These are phyloP conservation scores for Botrytis squamosa DNA, from an alignment of 2,329 filamentous ascomycete species.

Conservation along the genomic window DNA sequence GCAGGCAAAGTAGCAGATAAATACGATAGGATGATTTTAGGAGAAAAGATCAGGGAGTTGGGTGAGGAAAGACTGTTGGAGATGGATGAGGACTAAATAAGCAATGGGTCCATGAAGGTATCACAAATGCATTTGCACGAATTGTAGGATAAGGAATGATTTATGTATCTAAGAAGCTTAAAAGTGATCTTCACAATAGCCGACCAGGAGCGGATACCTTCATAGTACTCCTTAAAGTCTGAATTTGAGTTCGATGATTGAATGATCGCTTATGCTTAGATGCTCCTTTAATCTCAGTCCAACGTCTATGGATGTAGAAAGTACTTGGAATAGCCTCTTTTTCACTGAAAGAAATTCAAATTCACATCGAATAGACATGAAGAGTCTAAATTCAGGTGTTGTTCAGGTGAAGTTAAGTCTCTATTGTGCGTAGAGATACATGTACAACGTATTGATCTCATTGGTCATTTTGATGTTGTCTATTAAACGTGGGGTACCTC, in stretches of 20 bases:
- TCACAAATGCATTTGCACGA: conserved; percentile 12
- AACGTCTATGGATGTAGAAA: neutral
- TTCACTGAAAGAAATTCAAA: neutral
- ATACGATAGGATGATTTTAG: conserved; percentile 76
- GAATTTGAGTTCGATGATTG: neutral
- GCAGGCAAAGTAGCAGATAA: conserved; percentile 85
- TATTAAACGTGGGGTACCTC: neutral
- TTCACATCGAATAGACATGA: neutral
- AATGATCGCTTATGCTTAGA: neutral
- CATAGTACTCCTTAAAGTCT: neutral
- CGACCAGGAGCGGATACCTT: neutral
- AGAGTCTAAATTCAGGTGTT: neutral
- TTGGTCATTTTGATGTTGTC: neutral
- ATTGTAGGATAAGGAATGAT: neutral
- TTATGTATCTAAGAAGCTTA: neutral
- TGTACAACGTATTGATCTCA: neutral
- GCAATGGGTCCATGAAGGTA: conserved; percentile 12
- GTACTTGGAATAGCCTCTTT: neutral
- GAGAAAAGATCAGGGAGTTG: conserved; percentile 86
- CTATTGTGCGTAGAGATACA: neutral
- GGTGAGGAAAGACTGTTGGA: conserved; percentile 56
- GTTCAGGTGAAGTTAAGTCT: neutral
- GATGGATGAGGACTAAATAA: conserved; percentile 36
- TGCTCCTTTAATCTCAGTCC: neutral
- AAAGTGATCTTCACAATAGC: neutral